Percentiles rank a stretch among this genome's conserved stretches.
Conservation (phyloP, 495 filamentous ascomycete species). For the Xylaria telfairii region DNA sequence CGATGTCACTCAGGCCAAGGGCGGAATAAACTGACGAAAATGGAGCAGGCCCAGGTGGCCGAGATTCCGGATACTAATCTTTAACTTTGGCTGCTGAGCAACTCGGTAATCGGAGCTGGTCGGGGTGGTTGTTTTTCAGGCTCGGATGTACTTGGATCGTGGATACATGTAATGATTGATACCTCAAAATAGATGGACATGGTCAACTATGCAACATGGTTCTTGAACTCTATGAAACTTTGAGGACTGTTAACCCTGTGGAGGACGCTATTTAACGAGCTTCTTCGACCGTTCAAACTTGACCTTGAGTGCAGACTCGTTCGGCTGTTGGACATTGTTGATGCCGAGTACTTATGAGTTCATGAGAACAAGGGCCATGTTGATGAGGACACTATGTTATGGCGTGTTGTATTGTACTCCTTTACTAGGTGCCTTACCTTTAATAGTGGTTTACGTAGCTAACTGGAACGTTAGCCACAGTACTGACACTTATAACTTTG, state of each 20-base stretch:
- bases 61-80: conserved; percentile 52
- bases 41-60: conserved; percentile 56
- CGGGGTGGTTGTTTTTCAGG: conserved; percentile 24
- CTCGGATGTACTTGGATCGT: conserved; percentile 24
- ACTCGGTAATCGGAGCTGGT: conserved; percentile 37
- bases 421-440: no score
- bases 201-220: conserved; percentile 14
- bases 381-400: neutral
- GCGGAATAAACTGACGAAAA: conserved; percentile 45
- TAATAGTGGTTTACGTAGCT: no score
- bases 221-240: neutral
- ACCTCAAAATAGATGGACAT: conserved; percentile 31
- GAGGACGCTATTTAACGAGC: neutral
- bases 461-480: neutral
- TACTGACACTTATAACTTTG: no score
- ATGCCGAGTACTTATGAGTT: neutral
- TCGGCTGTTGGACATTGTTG: neutral
- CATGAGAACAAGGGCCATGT: neutral
- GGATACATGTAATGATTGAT: conserved; percentile 32
- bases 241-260: neutral
- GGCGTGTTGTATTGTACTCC: no score
- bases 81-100: conserved; percentile 39
- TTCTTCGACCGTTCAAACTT: neutral
- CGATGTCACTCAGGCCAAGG: conserved; percentile 43
- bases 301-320: neutral